phyloP scores from a whole-genome alignment of 345 rosid genomes.

The Brassica napus region DNA sequence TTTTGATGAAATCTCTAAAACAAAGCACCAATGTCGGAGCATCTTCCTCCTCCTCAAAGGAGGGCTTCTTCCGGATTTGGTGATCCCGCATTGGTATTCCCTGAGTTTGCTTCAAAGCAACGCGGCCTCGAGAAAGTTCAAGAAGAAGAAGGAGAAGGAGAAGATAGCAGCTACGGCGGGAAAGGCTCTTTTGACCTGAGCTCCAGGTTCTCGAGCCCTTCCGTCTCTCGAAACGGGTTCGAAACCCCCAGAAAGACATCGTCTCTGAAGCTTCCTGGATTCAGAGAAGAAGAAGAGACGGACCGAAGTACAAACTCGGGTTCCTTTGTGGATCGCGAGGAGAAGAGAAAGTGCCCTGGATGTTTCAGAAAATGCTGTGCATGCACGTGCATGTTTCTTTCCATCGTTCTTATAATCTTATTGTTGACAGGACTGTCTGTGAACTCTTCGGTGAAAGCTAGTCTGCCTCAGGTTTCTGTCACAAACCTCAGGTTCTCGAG shows the following conservation, averaged over 20 bases:
- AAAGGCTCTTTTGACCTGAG: slow-evolving; percentile 36
- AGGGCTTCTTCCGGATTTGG: slow-evolving; percentile 26
- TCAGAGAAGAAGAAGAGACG: slow-evolving; percentile 23
- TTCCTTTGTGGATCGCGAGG: slow-evolving; percentile 32
- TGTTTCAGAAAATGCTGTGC: slow-evolving; percentile 35
- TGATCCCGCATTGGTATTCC: slow-evolving; percentile 35
- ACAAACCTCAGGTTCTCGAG: slow-evolving; percentile 23
- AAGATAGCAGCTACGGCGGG: slow-evolving; percentile 33
- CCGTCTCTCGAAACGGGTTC: background rate
- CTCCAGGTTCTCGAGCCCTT: slow-evolving; percentile 32
- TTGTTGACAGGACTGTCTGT: slow-evolving; percentile 26
- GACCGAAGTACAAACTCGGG: slow-evolving; percentile 9
- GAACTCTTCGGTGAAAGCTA: slow-evolving; percentile 27
- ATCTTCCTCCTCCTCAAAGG: slow-evolving; percentile 6
- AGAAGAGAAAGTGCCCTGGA: slow-evolving; percentile 25
- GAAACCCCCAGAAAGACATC: background rate
- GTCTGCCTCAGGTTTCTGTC: slow-evolving; percentile 34
- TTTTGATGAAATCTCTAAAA: slow-evolving; percentile 36
- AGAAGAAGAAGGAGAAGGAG: slow-evolving; percentile 34
- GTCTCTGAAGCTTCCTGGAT: slow-evolving; percentile 25
- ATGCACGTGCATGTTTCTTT: slow-evolving; percentile 25
- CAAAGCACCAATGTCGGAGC: slow-evolving; percentile 45
- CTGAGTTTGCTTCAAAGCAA: slow-evolving; percentile 34
- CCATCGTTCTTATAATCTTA: slow-evolving; percentile 17
- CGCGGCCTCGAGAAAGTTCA: slow-evolving; percentile 8